Percentiles rank a stretch among this genome's conserved stretches.
Evolutionary conservation across 768 basidiomycete genomes (phyloP).

Genomic region (Trametopsis cervina): DNA sequence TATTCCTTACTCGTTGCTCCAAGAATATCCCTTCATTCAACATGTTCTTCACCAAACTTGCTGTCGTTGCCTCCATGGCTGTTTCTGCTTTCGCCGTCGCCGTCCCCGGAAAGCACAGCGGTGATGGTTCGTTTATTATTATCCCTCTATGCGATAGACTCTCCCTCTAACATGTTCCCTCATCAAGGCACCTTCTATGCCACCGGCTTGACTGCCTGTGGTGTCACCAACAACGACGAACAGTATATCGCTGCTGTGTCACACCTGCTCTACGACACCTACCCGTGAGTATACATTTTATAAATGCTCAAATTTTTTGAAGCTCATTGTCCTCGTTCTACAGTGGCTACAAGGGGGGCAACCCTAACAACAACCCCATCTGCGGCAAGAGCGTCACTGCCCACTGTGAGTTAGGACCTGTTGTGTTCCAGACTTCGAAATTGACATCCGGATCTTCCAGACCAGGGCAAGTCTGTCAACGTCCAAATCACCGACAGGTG

Average conservation of each 20-base stretch:
- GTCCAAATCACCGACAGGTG: slow-evolving; percentile 62
- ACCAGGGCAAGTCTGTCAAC: slow-evolving; percentile 39
- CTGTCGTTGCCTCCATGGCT: slow-evolving; percentile 37
- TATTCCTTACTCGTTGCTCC: not conserved
- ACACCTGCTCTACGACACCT: slow-evolving; percentile 44
- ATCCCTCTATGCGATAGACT: slow-evolving; percentile 12
- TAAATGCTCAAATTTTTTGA: not conserved
- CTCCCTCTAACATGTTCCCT: not conserved
- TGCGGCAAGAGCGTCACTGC: slow-evolving; percentile 43
- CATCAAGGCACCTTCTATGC: slow-evolving; percentile 44
- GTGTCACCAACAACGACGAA: slow-evolving; percentile 41
- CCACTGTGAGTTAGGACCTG: slow-evolving; percentile 35
- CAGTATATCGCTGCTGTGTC: slow-evolving; percentile 57
- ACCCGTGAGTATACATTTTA: slow-evolving; percentile 38
- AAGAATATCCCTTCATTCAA: slow-evolving; percentile 18
- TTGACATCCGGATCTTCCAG: slow-evolving; percentile 27
- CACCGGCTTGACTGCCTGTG: slow-evolving; percentile 59
- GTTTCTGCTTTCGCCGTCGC: slow-evolving; percentile 30
- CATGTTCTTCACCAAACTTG: slow-evolving; percentile 21
- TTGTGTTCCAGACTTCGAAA: slow-evolving; percentile 2
- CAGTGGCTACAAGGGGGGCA: slow-evolving; percentile 38
- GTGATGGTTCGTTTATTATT: slow-evolving; percentile 17
- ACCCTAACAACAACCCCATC: slow-evolving; percentile 74
- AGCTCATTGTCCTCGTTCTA: not conserved
- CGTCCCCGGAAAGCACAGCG: slow-evolving; percentile 23